Evolutionary conservation across 1,139 yeast species (phyloP), one percentile per base, ranked within the genome.

Genomic region (Saccharomyces hybrid): DNA sequence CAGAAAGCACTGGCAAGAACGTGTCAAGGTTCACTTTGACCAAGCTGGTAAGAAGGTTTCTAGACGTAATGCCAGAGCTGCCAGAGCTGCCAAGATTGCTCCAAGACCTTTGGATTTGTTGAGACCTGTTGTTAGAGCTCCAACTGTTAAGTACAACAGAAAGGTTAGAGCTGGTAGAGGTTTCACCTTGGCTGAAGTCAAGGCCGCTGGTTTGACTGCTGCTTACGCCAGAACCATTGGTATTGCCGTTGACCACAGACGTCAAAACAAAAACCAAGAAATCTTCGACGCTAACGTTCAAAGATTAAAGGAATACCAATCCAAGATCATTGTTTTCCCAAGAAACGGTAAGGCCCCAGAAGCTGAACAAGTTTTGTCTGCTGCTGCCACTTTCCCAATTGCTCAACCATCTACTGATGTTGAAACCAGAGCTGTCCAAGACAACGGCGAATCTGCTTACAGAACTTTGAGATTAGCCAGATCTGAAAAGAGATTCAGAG

Each of bases 1-100:
- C 89, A 86, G 95, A 84, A 93, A 93, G 88, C 93, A 90, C 96
- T 93, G 99, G 99, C 98, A 93, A 83, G 96, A 88, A 81, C 89
- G 99, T 78, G 99, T 93, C 84, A 88, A 83, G 79, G 96, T 89
- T 53, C 63, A 60, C 62, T 59, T 58, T 54, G 61, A 60, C 62
- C 66, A 93, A 83, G 96, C 98, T 74, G 98, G 98, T 78, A 89
- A 90, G 86, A 93, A 93, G 86, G 91, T 82, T 74, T 83, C 95
- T 68, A 89, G 99, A 86, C 88, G 99, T 83, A 82, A 81, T 71
- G 86, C 96, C 68, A 88, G 99, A 81, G 88, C 88, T 76, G 74
- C 86, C 74, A 90, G 88, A 83, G 96, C 97, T 71, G 96, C 97
- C 73, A 81, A 81, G 77, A 80, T 86, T 73, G 98, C 99, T 72